These are phyloP conservation scores for Rhododendron griersonianum DNA, from an alignment of 148 eudicot genomes.

Conservation along the genomic window DNA sequence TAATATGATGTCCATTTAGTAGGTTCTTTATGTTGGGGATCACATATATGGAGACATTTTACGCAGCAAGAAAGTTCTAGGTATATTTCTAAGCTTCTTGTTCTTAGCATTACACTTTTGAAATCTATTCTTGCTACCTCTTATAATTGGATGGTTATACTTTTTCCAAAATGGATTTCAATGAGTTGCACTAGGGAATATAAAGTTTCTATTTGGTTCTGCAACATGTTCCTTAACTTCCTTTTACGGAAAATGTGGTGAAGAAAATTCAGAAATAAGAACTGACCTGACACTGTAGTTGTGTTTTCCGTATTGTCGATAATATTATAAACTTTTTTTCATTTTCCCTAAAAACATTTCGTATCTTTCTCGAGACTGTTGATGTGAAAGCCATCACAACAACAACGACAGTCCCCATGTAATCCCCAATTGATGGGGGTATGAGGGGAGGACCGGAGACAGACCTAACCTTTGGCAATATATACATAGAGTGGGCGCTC, in stretches of 20 bases:
- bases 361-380: neutral
- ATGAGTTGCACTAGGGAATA: neutral
- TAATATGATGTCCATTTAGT: constrained; percentile 18
- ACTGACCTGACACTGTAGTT: neutral
- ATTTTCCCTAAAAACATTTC: neutral
- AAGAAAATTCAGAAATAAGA: neutral
- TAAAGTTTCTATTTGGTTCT: neutral
- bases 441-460: too few species aligned
- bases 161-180: neutral
- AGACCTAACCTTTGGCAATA: neutral
- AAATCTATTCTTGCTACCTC: neutral
- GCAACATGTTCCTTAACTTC: neutral
- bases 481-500: too few species aligned
- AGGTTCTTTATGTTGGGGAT: constrained; percentile 97
- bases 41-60: constrained; percentile 97
- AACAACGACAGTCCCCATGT: neutral
- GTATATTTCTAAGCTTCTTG: constrained; percentile 34
- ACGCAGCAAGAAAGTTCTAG: constrained; percentile 91
- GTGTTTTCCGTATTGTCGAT: neutral
- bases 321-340: neutral
- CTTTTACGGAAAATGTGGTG: neutral
- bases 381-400: neutral
- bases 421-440: too few species aligned
- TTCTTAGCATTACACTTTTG: neutral
- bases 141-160: neutral